Conservation (phyloP, 495 filamentous ascomycete genomes). For the Xylaria bambusicola region DNA sequence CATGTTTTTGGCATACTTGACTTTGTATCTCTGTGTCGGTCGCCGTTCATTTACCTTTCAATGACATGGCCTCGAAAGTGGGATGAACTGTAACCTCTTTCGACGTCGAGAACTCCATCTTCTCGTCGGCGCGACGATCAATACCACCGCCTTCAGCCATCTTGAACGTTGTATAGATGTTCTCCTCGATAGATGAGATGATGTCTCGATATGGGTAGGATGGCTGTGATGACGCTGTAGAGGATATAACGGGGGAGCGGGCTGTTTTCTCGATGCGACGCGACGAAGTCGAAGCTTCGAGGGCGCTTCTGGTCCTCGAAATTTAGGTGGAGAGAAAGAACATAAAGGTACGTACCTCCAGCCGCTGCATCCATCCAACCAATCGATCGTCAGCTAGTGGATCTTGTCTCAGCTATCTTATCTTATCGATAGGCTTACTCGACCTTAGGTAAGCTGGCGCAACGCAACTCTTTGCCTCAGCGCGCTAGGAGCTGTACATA, state of each 20-base stretch:
- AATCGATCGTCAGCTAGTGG: background rate
- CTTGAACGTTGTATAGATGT: background rate
- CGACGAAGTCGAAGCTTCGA: background rate
- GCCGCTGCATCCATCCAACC: background rate
- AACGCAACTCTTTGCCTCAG: too few species aligned
- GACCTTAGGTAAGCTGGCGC: too few species aligned
- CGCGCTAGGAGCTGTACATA: too few species aligned
- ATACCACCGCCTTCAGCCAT: slow-evolving; percentile 88
- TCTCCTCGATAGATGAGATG: background rate
- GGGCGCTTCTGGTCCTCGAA: background rate
- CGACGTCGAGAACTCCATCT: slow-evolving; percentile 96
- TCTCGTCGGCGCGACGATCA: slow-evolving; percentile 91
- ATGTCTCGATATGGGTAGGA: background rate
- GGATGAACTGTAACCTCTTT: slow-evolving; percentile 90
- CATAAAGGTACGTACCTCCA: background rate
- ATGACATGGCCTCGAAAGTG: slow-evolving; percentile 57
- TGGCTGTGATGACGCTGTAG: background rate
- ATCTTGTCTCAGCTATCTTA: too few species aligned
- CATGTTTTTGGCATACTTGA: too few species aligned
- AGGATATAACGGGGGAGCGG: background rate
- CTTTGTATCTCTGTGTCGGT: too few species aligned
- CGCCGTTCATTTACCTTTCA: slow-evolving; percentile 61
- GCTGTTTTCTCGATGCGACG: background rate
- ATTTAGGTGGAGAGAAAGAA: slow-evolving; percentile 6
- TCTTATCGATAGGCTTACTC: too few species aligned